Base-by-base conservation (phyloP, 176 grass and related monocot genomes). In the Aegilops umbellulata region DNA sequence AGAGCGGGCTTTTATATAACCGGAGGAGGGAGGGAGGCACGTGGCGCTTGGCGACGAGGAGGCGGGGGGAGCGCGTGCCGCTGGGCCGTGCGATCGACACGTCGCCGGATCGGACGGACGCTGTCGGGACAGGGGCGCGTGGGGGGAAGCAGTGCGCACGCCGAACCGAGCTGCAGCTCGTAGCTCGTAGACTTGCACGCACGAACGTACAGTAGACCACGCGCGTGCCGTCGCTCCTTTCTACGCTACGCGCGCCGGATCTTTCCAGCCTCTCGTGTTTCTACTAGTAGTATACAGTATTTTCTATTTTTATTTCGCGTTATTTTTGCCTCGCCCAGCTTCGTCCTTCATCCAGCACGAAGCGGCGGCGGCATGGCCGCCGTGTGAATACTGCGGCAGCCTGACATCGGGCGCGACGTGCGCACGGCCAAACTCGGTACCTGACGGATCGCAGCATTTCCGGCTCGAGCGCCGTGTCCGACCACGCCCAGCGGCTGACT, bases 31-130 rank as follows among this genome's bases (percentile, higher is more conserved):
- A 15, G 68, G 32, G 1, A 12, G 3, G 17, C 25, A 10, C 41
- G 41, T 49, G 38, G 39, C 38, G 39, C 12, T 11, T 5, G 67
- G 19, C 8, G 4, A 16, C 16, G 25, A 35, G 10, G 22, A 5
- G 3, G 1, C 3, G 7, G 9, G 14, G 72, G 74, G 42, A 30
- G 72, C 47, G 74, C 74, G 46, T 55, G 73, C 44, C 10, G 73
- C 73, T 12, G 8, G 46, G 74, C 74, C 46, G 74, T 76, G 74
- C 46, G 46, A 76, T 76, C 74, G 74, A 76, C 74, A 76, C 74
- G 74, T 75, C 46, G 74, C 74, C 74, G 26, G 74, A 76, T 76
- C 74, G 74, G 74, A 76, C 74, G 74, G 74, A 76, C 46, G 74
- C 74, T 76, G 74, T 55, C 46, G 74, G 74, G 44, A 51, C 72